phyloP scores from a whole-genome alignment of 768 basidiomycete species.

The Boletus tomentosulus region DNA sequence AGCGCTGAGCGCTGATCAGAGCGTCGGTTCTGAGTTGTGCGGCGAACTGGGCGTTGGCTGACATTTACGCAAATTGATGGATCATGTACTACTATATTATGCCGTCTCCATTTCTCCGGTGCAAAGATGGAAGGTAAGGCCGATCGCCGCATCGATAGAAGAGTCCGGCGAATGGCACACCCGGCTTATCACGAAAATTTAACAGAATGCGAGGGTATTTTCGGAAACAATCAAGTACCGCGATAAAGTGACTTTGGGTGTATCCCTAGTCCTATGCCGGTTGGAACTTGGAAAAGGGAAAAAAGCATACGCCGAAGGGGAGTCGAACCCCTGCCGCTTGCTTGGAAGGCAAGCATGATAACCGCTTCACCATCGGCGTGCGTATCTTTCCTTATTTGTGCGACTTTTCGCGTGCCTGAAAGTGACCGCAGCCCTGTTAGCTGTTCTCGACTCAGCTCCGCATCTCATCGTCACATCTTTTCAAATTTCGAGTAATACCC shows the following conservation, averaged over 20 bases:
- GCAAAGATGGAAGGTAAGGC: too few relatives aligned
- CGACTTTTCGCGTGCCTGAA: not conserved
- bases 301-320: slow-evolving; percentile 48
- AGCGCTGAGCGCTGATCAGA: not conserved
- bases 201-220: too few relatives aligned
- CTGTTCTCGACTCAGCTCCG: slow-evolving; percentile 10
- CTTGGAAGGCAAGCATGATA: slow-evolving; percentile 92
- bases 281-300: not conserved
- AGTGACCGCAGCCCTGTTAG: slow-evolving; percentile 9
- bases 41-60: not conserved
- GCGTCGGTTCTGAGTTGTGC: not conserved
- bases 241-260: too few relatives aligned
- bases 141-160: too few relatives aligned
- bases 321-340: slow-evolving; percentile 76
- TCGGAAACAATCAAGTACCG: too few relatives aligned
- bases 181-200: too few relatives aligned
- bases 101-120: too few relatives aligned
- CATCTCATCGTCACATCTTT: slow-evolving; percentile 4
- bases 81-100: too few relatives aligned
- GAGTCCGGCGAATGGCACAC: not conserved
- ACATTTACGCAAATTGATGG: not conserved
- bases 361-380: slow-evolving; percentile 80
- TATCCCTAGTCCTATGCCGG: too few relatives aligned
- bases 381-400: not conserved
- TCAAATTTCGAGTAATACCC: not conserved